Evolutionary conservation across 2,329 filamentous ascomycete genomes (phyloP).

Genomic region (Pleoardoris graminearum): DNA sequence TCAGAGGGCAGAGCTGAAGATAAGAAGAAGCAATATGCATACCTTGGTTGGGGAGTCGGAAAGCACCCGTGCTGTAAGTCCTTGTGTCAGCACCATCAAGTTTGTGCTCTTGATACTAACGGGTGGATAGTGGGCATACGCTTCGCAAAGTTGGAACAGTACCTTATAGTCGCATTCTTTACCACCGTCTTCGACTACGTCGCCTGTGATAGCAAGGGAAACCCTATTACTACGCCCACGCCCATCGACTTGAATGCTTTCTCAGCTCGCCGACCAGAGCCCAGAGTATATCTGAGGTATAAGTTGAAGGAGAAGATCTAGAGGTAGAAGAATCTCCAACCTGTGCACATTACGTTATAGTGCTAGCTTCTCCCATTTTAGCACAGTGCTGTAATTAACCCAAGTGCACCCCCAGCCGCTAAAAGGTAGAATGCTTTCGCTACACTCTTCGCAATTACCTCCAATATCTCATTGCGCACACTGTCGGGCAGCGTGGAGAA

Average conservation of each 20-base stretch:
- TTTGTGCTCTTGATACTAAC: background rate
- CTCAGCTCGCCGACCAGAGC: background rate
- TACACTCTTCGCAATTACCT: too few relatives aligned
- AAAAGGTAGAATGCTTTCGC: too few relatives aligned
- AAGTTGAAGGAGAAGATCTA: background rate
- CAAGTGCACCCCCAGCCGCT: too few relatives aligned
- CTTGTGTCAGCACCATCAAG: background rate
- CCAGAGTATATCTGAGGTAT: background rate
- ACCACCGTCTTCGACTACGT: background rate
- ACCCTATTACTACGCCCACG: background rate
- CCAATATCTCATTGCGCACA: too few relatives aligned
- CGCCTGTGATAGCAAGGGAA: background rate
- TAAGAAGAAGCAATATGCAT: constrained; percentile 45
- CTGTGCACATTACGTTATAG: too few relatives aligned
- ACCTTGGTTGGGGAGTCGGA: constrained; percentile 42
- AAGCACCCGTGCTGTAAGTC: background rate
- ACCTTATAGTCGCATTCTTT: background rate
- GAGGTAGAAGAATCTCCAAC: too few relatives aligned
- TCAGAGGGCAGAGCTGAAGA: constrained; percentile 54
- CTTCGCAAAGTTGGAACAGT: background rate
- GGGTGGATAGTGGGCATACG: background rate
- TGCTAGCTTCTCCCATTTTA: background rate
- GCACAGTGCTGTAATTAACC: background rate
- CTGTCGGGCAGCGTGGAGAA: too few relatives aligned
- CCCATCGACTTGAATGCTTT: background rate